Evolutionary conservation across 2,329 filamentous ascomycete species (phyloP), one percentile per base, ranked within the genome.

Genomic region (Penicillium sp.): DNA sequence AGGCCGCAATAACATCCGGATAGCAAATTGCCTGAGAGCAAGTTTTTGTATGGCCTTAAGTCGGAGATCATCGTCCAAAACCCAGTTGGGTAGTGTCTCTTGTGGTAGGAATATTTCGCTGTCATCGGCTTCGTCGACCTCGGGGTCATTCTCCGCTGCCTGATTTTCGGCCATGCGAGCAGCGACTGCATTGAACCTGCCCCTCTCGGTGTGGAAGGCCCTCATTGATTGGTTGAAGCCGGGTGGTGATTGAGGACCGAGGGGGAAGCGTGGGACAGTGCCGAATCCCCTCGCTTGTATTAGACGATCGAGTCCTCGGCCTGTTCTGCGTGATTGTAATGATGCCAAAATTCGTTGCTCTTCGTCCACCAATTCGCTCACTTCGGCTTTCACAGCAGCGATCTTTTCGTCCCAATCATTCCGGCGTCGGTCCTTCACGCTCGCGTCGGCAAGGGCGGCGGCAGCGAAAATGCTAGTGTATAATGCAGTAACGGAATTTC

Each of bases 401-500:
- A 77, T 74, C 60, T 73, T 73, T 62, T 75, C 69, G 52, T 74
- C 68, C 69, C 68, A 72, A 55, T 76, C 73, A 49, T 67, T 61
- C 36, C 72, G 72, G 31, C 72, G 71, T 58, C 71, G 65, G 45
- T 68, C 67, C 55, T 78, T 78, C 11, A 65, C 68, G 46, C 65
- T 67, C 8, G 72, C 70, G 63, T 78, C 75, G 45, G 69, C 70
- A 32, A 77, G 63, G 21, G 75, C 67, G 14, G 75, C 75, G 8
- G 68, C 69, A 6, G 72, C 75, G 42, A 77, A 76, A 16, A 78
- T 72, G 44, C 74, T 74, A 9, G 72, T 74, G 58, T 77, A 76
- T n/a, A 77, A 63, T n/a, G 71, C 68, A 1, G 75, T 76, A 24
- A 75, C 66, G 1, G 73, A 71, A 57, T 78, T 75, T n/a, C 70